Evolutionary conservation across 352 stramenopile species (phyloP).

Genomic region (Pythium apleroticum): DNA sequence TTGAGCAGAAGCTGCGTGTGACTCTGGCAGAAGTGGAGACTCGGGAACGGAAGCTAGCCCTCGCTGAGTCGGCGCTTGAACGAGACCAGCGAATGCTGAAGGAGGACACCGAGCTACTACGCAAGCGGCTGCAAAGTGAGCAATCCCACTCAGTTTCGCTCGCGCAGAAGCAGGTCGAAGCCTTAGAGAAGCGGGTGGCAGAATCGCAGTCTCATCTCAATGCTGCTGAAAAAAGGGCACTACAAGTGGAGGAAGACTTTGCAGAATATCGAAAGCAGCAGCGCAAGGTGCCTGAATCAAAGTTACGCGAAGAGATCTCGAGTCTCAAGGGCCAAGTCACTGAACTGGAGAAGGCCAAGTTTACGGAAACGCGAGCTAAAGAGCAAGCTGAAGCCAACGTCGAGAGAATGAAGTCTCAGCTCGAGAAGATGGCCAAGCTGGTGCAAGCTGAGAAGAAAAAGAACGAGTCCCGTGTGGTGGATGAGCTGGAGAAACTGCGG

Average conservation of each 20-base stretch:
- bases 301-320: conserved; percentile 71
- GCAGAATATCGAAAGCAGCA: conserved; percentile 69
- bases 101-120: conserved; percentile 60
- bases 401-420: conserved; percentile 44
- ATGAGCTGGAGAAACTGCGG: conserved; percentile 79
- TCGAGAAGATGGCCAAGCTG: conserved; percentile 56
- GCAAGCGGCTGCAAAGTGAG: conserved; percentile 62
- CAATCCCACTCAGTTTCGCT: conserved; percentile 51
- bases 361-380: conserved; percentile 36
- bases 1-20: conserved; percentile 58
- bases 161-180: conserved; percentile 56
- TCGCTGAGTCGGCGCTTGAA: conserved; percentile 52
- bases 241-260: conserved; percentile 71
- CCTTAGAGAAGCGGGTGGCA: conserved; percentile 41
- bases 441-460: conserved; percentile 71
- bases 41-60: conserved; percentile 54
- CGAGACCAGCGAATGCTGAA: conserved; percentile 51
- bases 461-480: conserved; percentile 51
- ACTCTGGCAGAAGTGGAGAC: conserved; percentile 59
- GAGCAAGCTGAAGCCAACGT: conserved; percentile 41
- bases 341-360: conserved; percentile 66
- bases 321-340: conserved; percentile 50
- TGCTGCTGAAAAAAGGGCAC: conserved; percentile 43
- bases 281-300: conserved; percentile 67
- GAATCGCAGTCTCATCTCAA: conserved; percentile 46